phyloP scores from a whole-genome alignment of 108 stramenopile genomes.

The Stephanodiscus minutulus region DNA sequence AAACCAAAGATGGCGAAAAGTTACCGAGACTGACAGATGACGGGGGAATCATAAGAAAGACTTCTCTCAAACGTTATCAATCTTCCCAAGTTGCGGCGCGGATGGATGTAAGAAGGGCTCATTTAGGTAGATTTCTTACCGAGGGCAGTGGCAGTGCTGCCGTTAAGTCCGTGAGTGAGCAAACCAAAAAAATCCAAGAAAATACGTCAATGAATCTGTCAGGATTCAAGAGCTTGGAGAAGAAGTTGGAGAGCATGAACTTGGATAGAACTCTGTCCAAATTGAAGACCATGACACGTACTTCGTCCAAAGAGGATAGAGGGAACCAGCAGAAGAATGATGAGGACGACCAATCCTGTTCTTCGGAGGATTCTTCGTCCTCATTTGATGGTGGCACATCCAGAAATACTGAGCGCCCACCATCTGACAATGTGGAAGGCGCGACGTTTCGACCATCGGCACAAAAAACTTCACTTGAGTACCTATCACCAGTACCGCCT shows the following conservation, averaged over 20 bases:
- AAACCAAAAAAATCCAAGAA: conserved; percentile 19
- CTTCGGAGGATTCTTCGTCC: conserved; percentile 16
- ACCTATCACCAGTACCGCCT: not conserved
- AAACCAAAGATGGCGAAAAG: conserved; percentile 17
- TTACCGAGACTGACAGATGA: not conserved
- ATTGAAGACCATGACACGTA: conserved; percentile 27
- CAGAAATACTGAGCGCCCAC: not conserved
- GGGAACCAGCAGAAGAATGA: not conserved
- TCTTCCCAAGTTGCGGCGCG: conserved; percentile 36
- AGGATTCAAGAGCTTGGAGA: conserved; percentile 30
- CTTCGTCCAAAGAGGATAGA: not conserved
- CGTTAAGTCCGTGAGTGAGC: conserved; percentile 10
- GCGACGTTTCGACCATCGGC: conserved; percentile 33
- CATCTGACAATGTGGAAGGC: conserved; percentile 6
- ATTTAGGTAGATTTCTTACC: conserved; percentile 15
- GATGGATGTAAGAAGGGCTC: conserved; percentile 38
- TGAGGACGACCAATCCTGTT: conserved; percentile 14
- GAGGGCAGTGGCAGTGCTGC: conserved; percentile 22
- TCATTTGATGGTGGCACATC: conserved; percentile 13
- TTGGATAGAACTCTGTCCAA: conserved; percentile 32
- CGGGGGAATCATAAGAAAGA: conserved; percentile 1
- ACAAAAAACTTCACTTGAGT: not conserved
- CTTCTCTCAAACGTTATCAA: not conserved
- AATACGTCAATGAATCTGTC: conserved; percentile 14
- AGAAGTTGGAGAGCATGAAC: conserved; percentile 24